Evolutionary conservation across 2,329 filamentous ascomycete genomes (phyloP), one percentile per base, ranked within the genome.

Genomic region (Biscogniauxia mediterranea): DNA sequence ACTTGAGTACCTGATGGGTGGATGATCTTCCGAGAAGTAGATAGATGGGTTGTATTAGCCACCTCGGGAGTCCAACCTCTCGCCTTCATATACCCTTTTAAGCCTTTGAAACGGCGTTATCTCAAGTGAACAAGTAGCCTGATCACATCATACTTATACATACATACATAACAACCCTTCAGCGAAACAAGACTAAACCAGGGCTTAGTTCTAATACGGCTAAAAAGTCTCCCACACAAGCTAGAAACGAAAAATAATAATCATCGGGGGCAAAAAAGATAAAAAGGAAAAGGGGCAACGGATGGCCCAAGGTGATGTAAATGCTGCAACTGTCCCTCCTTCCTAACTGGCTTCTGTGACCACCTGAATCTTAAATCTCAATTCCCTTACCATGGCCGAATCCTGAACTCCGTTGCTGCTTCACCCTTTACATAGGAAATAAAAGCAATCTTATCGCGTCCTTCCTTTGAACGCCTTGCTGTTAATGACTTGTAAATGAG

Each of bases 401-500:
- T 60, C 66, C 62, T 55, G 50, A 69, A 71, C 69, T 67, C 69
- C 69, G 49, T 64, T 63, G 63, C 68, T 68, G 59, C 64, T 64
- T 55, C 46, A 57, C 55, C 54, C 42, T 52, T 64, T 46, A 70
- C 67, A 71, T 62, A 70, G 53, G 64, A 69, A 64, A 70, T 63
- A 59, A 61, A 66, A 68, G 55, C 64, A 63, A 59, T 64, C 63
- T 65, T 60, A 56, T 60, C 67, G 66, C 64, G 50, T 60, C 62
- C 56, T 38, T 54, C 61, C 66, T 53, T 42, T 66, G 55, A 70
- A 71, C 69, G 68, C 69, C 70, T 65, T 70, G 69, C 69, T 71
- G 57, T 61, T 58, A 59, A 62, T 51, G 56, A 65, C 55, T 46
- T 26, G 49, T 15, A 25, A 55, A 57, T n/a, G 56, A 57, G 21